A percentile compares a stretch with the other conserved stretches of the same genome.
Conservation (phyloP, 805 yeast genomes). For the Candida nemodendra region DNA sequence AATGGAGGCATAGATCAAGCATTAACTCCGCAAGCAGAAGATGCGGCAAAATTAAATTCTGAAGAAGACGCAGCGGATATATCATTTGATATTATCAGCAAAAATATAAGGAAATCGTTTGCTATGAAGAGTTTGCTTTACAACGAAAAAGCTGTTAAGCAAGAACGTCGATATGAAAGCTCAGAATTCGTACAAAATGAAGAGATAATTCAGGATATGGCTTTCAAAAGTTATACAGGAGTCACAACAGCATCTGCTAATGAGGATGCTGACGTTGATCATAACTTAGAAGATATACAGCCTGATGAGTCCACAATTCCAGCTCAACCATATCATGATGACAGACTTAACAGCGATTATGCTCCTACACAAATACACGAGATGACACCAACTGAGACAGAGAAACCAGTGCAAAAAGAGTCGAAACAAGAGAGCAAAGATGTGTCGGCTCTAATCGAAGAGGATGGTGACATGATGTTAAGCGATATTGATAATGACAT, state of each 20-base stretch:
- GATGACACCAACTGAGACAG: constrained; percentile 5
- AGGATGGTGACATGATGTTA: constrained; percentile 18
- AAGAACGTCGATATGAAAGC: constrained; percentile 1
- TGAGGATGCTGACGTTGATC: no score
- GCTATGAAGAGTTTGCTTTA: constrained; percentile 21
- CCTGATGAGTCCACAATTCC: background rate
- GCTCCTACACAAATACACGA: background rate
- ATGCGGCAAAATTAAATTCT: background rate
- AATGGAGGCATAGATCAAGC: background rate
- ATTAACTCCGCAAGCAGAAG: background rate
- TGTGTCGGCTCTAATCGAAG: constrained; percentile 18
- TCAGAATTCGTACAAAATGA: background rate
- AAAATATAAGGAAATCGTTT: constrained; percentile 31
- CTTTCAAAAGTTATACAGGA: background rate
- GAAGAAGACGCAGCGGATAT: constrained; percentile 16
- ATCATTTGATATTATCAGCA: constrained; percentile 32
- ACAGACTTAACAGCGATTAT: background rate
- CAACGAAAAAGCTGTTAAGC: constrained; percentile 7
- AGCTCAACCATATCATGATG: background rate
- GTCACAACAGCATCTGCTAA: background rate
- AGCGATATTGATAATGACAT: constrained; percentile 27
- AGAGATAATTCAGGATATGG: background rate
- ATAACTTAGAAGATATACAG: background rate
- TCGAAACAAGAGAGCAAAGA: constrained; percentile 18
- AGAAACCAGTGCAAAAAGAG: constrained; percentile 4